A percentile compares a stretch with the other conserved stretches of the same genome.
Evolutionary conservation across 2,329 filamentous ascomycete genomes (phyloP).

Genomic region (Cladosporium sp.): DNA sequence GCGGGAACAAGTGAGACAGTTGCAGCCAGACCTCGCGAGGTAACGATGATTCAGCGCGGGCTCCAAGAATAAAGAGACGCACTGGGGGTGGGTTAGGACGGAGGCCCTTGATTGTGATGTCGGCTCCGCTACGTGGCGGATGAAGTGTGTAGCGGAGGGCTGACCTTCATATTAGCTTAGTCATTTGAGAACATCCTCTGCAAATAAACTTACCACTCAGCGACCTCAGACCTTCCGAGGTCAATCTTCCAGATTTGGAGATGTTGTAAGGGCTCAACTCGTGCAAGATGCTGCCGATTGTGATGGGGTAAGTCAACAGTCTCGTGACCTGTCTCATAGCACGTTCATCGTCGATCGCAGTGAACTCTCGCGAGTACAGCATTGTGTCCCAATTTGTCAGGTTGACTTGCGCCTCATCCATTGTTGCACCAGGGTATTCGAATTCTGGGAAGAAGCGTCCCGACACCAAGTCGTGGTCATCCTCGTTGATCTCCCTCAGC

Average conservation of each 20-base stretch:
- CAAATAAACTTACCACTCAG: conserved; percentile 69
- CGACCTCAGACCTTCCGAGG: conserved; percentile 86
- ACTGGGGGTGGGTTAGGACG: conserved; percentile 83
- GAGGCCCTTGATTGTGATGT: conserved; percentile 72
- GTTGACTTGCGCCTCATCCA: conserved; percentile 91
- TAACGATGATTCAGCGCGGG: conserved; percentile 94
- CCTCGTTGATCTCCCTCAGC: conserved; percentile 90
- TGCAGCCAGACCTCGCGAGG: conserved; percentile 94
- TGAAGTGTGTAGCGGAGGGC: conserved; percentile 92
- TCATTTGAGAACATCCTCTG: background rate
- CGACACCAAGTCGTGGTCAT: conserved; percentile 90
- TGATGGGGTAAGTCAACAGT: conserved; percentile 89
- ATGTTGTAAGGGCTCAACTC: conserved; percentile 92
- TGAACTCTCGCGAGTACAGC: conserved; percentile 87
- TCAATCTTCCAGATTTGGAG: conserved; percentile 72
- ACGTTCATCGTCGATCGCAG: conserved; percentile 86
- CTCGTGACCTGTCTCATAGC: conserved; percentile 91
- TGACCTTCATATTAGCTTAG: conserved; percentile 37
- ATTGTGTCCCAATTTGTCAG: conserved; percentile 99
- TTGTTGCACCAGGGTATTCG: conserved; percentile 81
- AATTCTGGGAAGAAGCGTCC: conserved; percentile 93
- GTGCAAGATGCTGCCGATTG: conserved; percentile 86
- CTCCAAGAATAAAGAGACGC: conserved; percentile 88
- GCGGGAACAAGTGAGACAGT: conserved; percentile 91
- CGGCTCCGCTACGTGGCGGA: conserved; percentile 76